Evolutionary conservation across 257 asterid species (phyloP).

Genomic region (Nicotiana paniculata): DNA sequence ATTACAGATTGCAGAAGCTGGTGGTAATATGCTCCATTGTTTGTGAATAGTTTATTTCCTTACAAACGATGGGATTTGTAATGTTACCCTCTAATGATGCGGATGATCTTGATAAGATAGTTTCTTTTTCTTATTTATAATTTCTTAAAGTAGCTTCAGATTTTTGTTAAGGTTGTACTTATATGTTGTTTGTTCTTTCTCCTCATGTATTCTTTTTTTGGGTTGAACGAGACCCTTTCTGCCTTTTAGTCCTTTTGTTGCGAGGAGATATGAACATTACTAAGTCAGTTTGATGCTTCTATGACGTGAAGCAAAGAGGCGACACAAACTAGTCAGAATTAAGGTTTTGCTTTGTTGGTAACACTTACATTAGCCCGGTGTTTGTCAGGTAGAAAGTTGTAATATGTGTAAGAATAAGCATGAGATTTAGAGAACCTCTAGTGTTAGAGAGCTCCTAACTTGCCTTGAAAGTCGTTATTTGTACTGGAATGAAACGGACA

Average conservation of each 20-base stretch:
- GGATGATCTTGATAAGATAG: not conserved
- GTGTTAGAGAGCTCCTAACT: not conserved
- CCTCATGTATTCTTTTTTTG: not conserved
- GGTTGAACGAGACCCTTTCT: not conserved
- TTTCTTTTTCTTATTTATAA: not conserved
- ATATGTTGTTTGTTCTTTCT: not conserved
- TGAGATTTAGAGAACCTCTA: not conserved
- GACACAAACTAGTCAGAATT: not conserved
- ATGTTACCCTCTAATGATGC: not conserved
- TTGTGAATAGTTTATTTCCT: not conserved
- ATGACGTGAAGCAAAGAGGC: conserved; percentile 1
- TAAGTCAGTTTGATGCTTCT: not conserved
- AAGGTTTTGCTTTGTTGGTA: not conserved
- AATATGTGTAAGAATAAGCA: not conserved
- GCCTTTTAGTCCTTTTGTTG: not conserved
- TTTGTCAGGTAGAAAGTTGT: not conserved
- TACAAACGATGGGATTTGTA: not conserved
- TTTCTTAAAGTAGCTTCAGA: not conserved
- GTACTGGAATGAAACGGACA: not conserved
- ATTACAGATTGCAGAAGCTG: not conserved
- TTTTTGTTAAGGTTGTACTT: not conserved
- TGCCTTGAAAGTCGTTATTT: not conserved
- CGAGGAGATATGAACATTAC: not conserved
- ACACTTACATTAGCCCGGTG: too few relatives aligned
- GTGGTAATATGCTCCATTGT: not conserved